A percentile compares a stretch with the other conserved stretches of the same genome.
Conservation (phyloP, 805 yeast species). For the Ogataea populi-albae region DNA sequence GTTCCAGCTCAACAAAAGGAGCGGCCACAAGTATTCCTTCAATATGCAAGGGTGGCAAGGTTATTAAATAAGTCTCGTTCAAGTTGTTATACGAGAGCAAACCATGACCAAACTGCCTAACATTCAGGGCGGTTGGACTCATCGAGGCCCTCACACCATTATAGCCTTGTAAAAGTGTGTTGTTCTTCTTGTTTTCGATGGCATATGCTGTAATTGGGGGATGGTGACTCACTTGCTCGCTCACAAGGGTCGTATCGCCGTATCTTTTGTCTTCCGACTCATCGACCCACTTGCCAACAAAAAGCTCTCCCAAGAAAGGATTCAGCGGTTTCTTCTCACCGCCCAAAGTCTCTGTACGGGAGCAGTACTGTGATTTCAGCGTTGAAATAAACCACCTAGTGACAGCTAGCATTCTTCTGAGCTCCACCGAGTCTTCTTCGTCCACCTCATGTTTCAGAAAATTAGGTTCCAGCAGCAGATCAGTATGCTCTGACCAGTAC, state of each 20-base stretch:
- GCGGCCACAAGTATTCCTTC: slow-evolving; percentile 90
- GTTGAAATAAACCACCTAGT: slow-evolving; percentile 90
- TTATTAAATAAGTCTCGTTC: slow-evolving; percentile 68
- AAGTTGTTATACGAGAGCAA: slow-evolving; percentile 60
- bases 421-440: slow-evolving; percentile 47
- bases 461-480: slow-evolving; percentile 72
- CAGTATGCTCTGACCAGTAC: slow-evolving; percentile 95
- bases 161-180: slow-evolving; percentile 78
- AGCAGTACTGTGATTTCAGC: slow-evolving; percentile 87
- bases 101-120: slow-evolving; percentile 93
- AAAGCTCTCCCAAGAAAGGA: slow-evolving; percentile 93
- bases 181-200: slow-evolving; percentile 67
- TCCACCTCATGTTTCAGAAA: slow-evolving; percentile 39
- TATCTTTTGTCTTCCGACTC: slow-evolving; percentile 42
- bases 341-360: slow-evolving; percentile 90
- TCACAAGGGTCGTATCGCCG: slow-evolving; percentile 75
- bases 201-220: slow-evolving; percentile 97
- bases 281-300: slow-evolving; percentile 84
- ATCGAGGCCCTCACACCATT: slow-evolving; percentile 85
- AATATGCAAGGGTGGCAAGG: slow-evolving; percentile 93
- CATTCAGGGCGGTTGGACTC: slow-evolving; percentile 70
- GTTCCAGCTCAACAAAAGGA: slow-evolving; percentile 94
- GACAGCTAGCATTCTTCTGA: slow-evolving; percentile 75
- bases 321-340: slow-evolving; percentile 95
- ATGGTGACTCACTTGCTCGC: slow-evolving; percentile 96